A percentile compares a stretch with the other conserved stretches of the same genome.
These are phyloP conservation scores for Pythium pectinolyticum DNA, from an alignment of 352 stramenopile species.

Conservation along the genomic window DNA sequence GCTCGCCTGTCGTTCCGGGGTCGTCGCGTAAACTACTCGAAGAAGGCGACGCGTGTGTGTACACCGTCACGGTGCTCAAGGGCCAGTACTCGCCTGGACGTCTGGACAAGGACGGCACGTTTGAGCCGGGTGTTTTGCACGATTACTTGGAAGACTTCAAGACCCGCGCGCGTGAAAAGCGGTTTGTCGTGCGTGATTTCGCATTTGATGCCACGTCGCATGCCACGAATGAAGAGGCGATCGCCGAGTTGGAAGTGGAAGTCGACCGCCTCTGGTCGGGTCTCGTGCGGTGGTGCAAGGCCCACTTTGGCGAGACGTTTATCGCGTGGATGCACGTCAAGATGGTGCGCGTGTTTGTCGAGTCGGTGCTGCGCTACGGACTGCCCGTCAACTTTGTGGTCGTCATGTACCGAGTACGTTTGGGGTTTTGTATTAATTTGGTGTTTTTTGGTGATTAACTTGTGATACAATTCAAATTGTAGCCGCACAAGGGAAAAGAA, in stretches of 20 bases:
- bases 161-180: slow-evolving; percentile 92
- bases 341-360: slow-evolving; percentile 96
- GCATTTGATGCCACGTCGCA: slow-evolving; percentile 89
- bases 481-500: slow-evolving; percentile 78
- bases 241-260: slow-evolving; percentile 84
- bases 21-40: slow-evolving; percentile 89
- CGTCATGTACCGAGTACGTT: slow-evolving; percentile 75
- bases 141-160: slow-evolving; percentile 96
- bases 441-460: too few species aligned
- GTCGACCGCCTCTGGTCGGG: slow-evolving; percentile 94
- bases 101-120: slow-evolving; percentile 89
- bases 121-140: slow-evolving; percentile 89
- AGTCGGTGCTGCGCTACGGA: slow-evolving; percentile 97
- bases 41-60: slow-evolving; percentile 92
- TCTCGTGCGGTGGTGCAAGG: slow-evolving; percentile 97
- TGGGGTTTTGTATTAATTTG: background rate
- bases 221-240: slow-evolving; percentile 86
- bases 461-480: slow-evolving; percentile 1
- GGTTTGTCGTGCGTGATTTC: slow-evolving; percentile 92
- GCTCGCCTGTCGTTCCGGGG: slow-evolving; percentile 94
- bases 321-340: slow-evolving; percentile 99
- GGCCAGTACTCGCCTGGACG: slow-evolving; percentile 89
- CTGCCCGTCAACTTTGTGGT: slow-evolving; percentile 96
- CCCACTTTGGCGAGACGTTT: slow-evolving; percentile 97
- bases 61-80: slow-evolving; percentile 95